Evolutionary conservation across 371 early-diverging fungal species (phyloP).

Genomic region (Blakeslea trispora): DNA sequence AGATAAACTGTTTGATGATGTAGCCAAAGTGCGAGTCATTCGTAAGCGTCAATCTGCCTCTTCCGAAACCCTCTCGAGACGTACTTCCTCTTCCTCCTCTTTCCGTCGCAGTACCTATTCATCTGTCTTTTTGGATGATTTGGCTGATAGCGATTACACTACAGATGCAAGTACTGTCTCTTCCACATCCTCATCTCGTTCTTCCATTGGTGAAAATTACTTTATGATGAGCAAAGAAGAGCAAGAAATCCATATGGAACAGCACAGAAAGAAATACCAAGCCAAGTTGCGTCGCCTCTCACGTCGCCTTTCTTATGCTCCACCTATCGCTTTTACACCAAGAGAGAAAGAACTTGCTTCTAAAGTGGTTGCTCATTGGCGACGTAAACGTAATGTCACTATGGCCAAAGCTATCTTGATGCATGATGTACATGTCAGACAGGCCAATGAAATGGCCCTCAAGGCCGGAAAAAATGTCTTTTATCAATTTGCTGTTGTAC

Average conservation of each 20-base stretch:
- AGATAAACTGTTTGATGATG: slow-evolving; percentile 55
- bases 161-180: slow-evolving; percentile 17
- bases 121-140: slow-evolving; percentile 24
- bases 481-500: slow-evolving; percentile 71
- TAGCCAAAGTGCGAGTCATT: slow-evolving; percentile 45
- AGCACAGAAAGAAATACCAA: slow-evolving; percentile 51
- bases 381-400: slow-evolving; percentile 56
- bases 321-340: slow-evolving; percentile 34
- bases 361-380: slow-evolving; percentile 57
- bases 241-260: slow-evolving; percentile 48
- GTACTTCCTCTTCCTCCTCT: slow-evolving; percentile 28
- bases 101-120: slow-evolving; percentile 25
- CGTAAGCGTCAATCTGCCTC: slow-evolving; percentile 28
- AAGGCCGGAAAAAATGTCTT: slow-evolving; percentile 72
- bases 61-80: slow-evolving; percentile 27
- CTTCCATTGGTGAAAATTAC: neutral
- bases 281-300: slow-evolving; percentile 48
- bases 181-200: slow-evolving; percentile 9
- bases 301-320: slow-evolving; percentile 22
- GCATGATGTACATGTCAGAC: slow-evolving; percentile 67
- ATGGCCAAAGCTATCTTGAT: slow-evolving; percentile 68
- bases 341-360: slow-evolving; percentile 48
- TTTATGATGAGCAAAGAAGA: slow-evolving; percentile 40
- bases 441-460: slow-evolving; percentile 77
- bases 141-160: slow-evolving; percentile 16